phyloP scores from a whole-genome alignment of 2,329 filamentous ascomycete species.

The Paraconiothyrium sp. region DNA sequence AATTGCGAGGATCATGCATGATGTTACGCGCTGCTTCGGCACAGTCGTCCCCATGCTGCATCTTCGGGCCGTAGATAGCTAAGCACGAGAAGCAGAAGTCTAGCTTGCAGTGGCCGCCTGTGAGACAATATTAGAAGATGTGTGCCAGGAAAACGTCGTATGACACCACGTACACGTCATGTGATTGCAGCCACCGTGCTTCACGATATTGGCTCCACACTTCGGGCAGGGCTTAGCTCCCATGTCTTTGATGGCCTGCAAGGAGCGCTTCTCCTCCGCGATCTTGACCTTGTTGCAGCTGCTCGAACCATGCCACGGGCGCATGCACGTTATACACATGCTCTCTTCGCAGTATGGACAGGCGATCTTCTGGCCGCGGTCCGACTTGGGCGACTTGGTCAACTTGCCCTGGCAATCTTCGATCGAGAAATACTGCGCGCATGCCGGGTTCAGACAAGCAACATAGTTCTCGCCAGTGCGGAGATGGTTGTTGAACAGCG shows the following conservation, averaged over 20 bases:
- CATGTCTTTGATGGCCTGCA: constrained; percentile 27
- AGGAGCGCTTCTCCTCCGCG: constrained; percentile 29
- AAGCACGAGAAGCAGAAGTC: constrained; percentile 20
- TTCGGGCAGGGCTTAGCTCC: constrained; percentile 39
- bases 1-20: constrained; percentile 11
- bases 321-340: constrained; percentile 33
- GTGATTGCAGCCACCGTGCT: constrained; percentile 38
- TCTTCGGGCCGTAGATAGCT: neutral
- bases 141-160: neutral
- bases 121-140: neutral
- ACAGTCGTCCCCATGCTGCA: constrained; percentile 15
- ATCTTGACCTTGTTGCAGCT: constrained; percentile 28
- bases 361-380: constrained; percentile 13
- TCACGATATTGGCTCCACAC: constrained; percentile 38
- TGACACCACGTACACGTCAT: constrained; percentile 32
- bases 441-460: constrained; percentile 30
- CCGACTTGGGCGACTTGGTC: neutral
- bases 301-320: constrained; percentile 27
- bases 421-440: constrained; percentile 35
- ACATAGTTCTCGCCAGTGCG: constrained; percentile 23
- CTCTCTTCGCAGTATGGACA: constrained; percentile 38
- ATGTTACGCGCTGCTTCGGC: neutral
- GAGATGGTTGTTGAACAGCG: constrained; percentile 28
- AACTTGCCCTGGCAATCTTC: constrained; percentile 25
- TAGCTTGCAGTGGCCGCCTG: constrained; percentile 14